Base-by-base conservation (phyloP, 2,329 filamentous ascomycete species). In the Claviceps sp. region DNA sequence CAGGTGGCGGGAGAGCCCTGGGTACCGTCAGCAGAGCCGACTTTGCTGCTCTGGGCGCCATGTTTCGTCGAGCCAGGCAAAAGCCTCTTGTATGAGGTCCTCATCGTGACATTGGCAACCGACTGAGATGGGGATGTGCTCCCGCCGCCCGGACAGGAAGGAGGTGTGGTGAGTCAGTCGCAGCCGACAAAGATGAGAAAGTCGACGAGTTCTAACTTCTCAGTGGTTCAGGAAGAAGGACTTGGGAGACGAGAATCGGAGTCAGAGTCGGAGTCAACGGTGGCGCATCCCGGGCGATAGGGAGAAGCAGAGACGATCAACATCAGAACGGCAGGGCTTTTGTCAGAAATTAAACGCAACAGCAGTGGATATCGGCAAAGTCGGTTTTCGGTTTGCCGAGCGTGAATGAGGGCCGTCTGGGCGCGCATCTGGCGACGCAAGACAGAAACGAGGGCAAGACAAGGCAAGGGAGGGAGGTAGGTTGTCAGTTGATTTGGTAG, bases 21-120 rank as follows among this genome's bases (percentile, higher is more conserved):
- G 8, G 17, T 8, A 10, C 39, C 47, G 7, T 40, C 38, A 26
- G 30, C 24, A 11, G 47, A 49, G 14, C 16, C 34, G 37, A 17
- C 26, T 30, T 49, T 41, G 39, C 39, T 49, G 47, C 6, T 39
- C 22, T 19, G 24, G 8, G 47, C 37, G 30, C 39, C 38, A n/a
- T 41, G 38, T 30, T 49, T 49, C 43, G 47, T 49, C 19, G 47
- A 49, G 34, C 47, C 47, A 24, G 47, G 47, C 22, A 49, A n/a
- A 11, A 49, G 47, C 19, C 47, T 49, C 17, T 49, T 40, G 24
- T 49, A 49, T 10, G 47, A 43, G 8, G 47, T 42, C 39, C 37
- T 49, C 47, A 49, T 49, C 16, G 22, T 49, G 47, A 42, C 14
- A 41, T 41, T 41, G 22, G 19, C 19, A 13, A 34, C 30, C 30